A percentile compares a stretch with the other conserved stretches of the same genome.
These are phyloP conservation scores for Pulveroboletus sp. DNA, from an alignment of 768 basidiomycete species.

Conservation along the genomic window DNA sequence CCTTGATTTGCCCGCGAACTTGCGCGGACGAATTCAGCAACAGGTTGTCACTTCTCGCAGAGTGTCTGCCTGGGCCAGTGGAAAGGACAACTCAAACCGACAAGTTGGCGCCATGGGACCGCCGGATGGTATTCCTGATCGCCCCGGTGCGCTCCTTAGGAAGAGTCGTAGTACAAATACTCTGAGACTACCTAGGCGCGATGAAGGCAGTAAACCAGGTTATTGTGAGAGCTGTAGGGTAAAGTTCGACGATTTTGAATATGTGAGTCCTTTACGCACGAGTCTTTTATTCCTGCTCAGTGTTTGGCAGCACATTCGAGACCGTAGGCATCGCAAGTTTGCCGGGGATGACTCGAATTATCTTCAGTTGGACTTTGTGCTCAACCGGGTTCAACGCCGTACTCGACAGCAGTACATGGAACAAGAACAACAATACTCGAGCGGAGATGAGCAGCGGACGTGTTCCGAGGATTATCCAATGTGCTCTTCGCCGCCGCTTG, in stretches of 20 bases:
- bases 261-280: slow-evolving; percentile 40
- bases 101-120: slow-evolving; percentile 57
- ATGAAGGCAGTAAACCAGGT: slow-evolving; percentile 87
- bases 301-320: slow-evolving; percentile 57
- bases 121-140: slow-evolving; percentile 53
- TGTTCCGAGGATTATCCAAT: slow-evolving; percentile 22
- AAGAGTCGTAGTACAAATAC: slow-evolving; percentile 83
- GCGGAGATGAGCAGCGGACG: slow-evolving; percentile 5
- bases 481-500: slow-evolving; percentile 17
- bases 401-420: slow-evolving; percentile 27
- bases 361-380: slow-evolving; percentile 66
- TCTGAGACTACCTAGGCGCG: slow-evolving; percentile 66
- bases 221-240: slow-evolving; percentile 96
- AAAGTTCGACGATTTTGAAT: slow-evolving; percentile 84
- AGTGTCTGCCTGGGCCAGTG: slow-evolving; percentile 29
- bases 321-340: slow-evolving; percentile 77
- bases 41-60: slow-evolving; percentile 67
- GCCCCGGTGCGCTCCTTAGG: slow-evolving; percentile 45
- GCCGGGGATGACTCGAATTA: slow-evolving; percentile 78
- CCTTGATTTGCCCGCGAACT: slow-evolving; percentile 45
- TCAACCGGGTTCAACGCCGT: slow-evolving; percentile 55
- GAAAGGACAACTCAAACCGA: slow-evolving; percentile 25
- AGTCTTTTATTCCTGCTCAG: background rate
- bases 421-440: slow-evolving; percentile 19
- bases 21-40: slow-evolving; percentile 54